These are phyloP conservation scores for Jamesozyma hellenica DNA, from an alignment of 805 yeast genomes.

Conservation along the genomic window DNA sequence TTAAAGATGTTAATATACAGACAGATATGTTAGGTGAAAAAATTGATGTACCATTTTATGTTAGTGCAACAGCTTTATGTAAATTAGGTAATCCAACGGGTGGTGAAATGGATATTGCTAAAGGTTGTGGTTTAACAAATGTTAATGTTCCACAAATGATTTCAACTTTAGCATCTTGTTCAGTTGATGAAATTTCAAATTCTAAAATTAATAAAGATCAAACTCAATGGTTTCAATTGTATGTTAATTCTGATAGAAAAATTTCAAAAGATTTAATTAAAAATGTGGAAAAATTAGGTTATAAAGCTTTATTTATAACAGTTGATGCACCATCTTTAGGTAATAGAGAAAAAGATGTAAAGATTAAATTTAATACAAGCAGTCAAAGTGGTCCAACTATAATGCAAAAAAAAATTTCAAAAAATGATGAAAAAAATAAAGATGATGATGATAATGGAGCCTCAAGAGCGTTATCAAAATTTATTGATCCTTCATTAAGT, in stretches of 20 bases:
- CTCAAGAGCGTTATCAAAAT: constrained; percentile 69
- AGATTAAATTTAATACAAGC: constrained; percentile 42
- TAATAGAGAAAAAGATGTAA: constrained; percentile 78
- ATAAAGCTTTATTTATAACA: constrained; percentile 75
- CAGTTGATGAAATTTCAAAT: constrained; percentile 74
- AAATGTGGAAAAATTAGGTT: constrained; percentile 62
- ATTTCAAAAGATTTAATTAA: constrained; percentile 48
- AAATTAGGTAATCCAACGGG: constrained; percentile 78
- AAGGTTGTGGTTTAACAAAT: constrained; percentile 33
- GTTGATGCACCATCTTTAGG: constrained; percentile 92
- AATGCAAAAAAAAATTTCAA: constrained; percentile 20
- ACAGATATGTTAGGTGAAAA: constrained; percentile 69
- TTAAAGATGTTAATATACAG: constrained; percentile 54
- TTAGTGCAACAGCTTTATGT: constrained; percentile 87
- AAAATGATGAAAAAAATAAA: constrained; percentile 35
- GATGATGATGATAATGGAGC: constrained; percentile 55
- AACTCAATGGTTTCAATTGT: constrained; percentile 81
- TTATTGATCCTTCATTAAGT: constrained; percentile 57
- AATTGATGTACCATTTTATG: constrained; percentile 70
- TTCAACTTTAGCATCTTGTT: constrained; percentile 80
- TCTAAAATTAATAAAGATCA: constrained; percentile 54
- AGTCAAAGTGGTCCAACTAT: constrained; percentile 23
- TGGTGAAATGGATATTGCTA: constrained; percentile 80
- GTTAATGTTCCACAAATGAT: constrained; percentile 69
- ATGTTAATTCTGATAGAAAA: constrained; percentile 71